Evolutionary conservation across 176 grass and related monocot genomes (phyloP).

Genomic region (Urochloa ruziziensis): DNA sequence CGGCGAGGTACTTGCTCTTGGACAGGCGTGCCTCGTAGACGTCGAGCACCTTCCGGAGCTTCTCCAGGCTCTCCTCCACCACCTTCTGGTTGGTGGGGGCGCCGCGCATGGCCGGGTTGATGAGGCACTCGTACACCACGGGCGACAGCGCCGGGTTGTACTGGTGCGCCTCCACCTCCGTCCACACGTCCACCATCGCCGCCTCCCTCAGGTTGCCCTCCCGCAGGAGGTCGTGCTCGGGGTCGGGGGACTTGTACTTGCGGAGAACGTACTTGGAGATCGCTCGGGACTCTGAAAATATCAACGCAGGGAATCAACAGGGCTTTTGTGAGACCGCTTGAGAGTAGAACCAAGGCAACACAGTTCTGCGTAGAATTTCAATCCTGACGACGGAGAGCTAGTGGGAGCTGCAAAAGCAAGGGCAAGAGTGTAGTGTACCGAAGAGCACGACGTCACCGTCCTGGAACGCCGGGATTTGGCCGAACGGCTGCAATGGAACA

Average conservation of each 20-base stretch:
- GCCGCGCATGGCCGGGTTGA: not conserved
- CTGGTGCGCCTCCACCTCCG: slow-evolving; percentile 13
- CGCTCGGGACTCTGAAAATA: slow-evolving; percentile 24
- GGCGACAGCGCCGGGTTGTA: not conserved
- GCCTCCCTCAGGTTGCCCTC: not conserved
- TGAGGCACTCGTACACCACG: slow-evolving; percentile 16
- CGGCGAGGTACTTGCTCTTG: slow-evolving; percentile 2
- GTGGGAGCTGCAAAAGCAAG: too few species aligned
- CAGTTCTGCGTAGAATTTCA: too few species aligned
- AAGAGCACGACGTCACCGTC: slow-evolving; percentile 33
- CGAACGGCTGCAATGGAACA: slow-evolving; percentile 26
- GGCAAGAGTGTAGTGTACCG: not conserved
- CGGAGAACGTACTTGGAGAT: slow-evolving; percentile 25
- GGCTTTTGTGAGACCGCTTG: too few species aligned
- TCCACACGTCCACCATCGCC: slow-evolving; percentile 31
- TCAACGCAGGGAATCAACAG: too few species aligned
- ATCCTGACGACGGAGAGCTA: too few species aligned
- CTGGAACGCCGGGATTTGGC: slow-evolving; percentile 37
- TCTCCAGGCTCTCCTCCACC: slow-evolving; percentile 10
- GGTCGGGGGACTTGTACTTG: not conserved
- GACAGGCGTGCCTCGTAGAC: slow-evolving; percentile 10
- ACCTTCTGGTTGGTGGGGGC: not conserved
- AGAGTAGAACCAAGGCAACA: too few species aligned
- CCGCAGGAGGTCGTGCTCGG: not conserved
- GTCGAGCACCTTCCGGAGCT: slow-evolving; percentile 19